Conservation (phyloP, 2,329 filamentous ascomycete species). For the Metarhizium anisopliae region DNA sequence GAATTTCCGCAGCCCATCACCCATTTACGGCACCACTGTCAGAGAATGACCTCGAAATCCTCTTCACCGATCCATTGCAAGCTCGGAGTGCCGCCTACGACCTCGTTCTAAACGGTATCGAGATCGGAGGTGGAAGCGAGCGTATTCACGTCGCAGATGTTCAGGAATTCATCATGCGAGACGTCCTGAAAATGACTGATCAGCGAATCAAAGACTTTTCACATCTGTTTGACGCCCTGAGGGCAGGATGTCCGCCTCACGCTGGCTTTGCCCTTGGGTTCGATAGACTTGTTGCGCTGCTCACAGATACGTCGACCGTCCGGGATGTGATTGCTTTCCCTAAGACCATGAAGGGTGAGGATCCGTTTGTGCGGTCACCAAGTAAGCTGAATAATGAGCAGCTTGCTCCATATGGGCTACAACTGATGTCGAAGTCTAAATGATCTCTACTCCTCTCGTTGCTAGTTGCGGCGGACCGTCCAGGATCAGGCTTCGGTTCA, state of each 20-base stretch:
- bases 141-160: constrained; percentile 81
- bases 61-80: constrained; percentile 61
- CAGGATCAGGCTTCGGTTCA: too few relatives aligned
- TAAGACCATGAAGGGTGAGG: constrained; percentile 84
- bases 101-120: constrained; percentile 88
- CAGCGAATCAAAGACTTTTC: constrained; percentile 70
- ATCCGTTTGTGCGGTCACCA: constrained; percentile 73
- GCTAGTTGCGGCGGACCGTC: background rate
- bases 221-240: constrained; percentile 74
- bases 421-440: constrained; percentile 10
- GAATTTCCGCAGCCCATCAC: constrained; percentile 83
- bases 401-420: constrained; percentile 38
- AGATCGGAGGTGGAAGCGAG: constrained; percentile 85
- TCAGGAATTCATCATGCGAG: constrained; percentile 76
- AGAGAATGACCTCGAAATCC: constrained; percentile 60
- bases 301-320: constrained; percentile 69
- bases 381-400: constrained; percentile 53
- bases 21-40: constrained; percentile 86
- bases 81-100: constrained; percentile 88
- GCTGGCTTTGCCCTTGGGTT: constrained; percentile 90
- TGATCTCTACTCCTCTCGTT: background rate
- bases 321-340: constrained; percentile 95
- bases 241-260: constrained; percentile 85
- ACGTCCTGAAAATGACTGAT: constrained; percentile 71
- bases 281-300: constrained; percentile 72